Evolutionary conservation across 2,329 filamentous ascomycete species (phyloP), one percentile per base, ranked within the genome.

Genomic region (Camillea tinctor): DNA sequence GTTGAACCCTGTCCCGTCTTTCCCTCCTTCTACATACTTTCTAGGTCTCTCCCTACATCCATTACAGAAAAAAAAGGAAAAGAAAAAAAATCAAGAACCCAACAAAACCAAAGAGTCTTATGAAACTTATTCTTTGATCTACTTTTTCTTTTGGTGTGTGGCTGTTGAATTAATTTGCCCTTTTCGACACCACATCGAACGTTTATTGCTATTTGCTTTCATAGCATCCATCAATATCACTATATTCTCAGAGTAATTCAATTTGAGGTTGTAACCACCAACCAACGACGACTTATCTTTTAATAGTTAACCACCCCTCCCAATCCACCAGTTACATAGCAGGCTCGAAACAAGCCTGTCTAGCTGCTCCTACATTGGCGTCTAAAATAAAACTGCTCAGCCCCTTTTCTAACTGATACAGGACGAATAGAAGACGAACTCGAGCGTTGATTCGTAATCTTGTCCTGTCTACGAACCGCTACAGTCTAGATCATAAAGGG

Each of bases 361-460:
- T 6, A 40, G 17, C 22, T 21, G 11, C 24, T 40, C 20, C 52
- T 36, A 26, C 52, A 6, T 54, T 54, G 24, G 26, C n/a, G 36
- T 54, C n/a, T 40, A 36, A 62, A 66, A 64, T 66, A 68, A 63
- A 60, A 51, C 60, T 54, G 64, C 62, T 63, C 62, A 62, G 66
- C 64, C 65, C 66, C 64, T 64, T 58, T 60, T 58, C 55, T 48
- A 57, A 50, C 55, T 54, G 60, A 48, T 64, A 54, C 59, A 61
- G 62, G 60, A 52, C 67, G 61, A 69, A 67, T 67, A 55, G 49
- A 56, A 60, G 20, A 55, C 54, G 60, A 30, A 60, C 62, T 55
- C 63, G 56, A 56, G 55, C 50, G 59, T 63, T 61, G 62, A 67
- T 69, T 69, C 63, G 61, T 67, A 66, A 68, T 69, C 62, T 60